phyloP scores from a whole-genome alignment of 768 basidiomycete genomes.

The Tylopilus subfusipes region DNA sequence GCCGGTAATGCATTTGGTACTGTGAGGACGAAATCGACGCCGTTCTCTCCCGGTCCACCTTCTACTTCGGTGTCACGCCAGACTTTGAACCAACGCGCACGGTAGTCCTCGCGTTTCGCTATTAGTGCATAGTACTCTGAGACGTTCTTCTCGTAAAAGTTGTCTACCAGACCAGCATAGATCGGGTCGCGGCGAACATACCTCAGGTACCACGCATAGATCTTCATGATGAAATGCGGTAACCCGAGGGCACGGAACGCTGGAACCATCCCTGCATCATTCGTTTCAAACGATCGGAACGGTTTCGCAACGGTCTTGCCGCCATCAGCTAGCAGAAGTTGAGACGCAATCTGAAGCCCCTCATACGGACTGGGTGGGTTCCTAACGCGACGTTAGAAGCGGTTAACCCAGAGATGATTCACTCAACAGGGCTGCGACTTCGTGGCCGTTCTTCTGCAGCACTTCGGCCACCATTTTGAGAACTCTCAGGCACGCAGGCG shows the following conservation, averaged over 20 bases:
- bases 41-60: constrained; percentile 32
- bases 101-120: constrained; percentile 41
- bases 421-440: constrained; percentile 51
- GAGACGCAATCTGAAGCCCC: constrained; percentile 49
- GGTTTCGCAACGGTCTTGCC: constrained; percentile 37
- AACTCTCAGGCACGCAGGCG: constrained; percentile 58
- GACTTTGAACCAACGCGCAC: constrained; percentile 37
- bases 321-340: constrained; percentile 50
- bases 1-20: constrained; percentile 64
- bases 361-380: constrained; percentile 47
- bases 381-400: constrained; percentile 9
- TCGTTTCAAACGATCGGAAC: constrained; percentile 41
- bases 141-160: constrained; percentile 46
- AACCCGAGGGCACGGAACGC: constrained; percentile 40
- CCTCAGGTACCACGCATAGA: constrained; percentile 51
- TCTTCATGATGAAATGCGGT: constrained; percentile 42
- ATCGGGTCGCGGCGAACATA: constrained; percentile 49
- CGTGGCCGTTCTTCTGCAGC: constrained; percentile 45
- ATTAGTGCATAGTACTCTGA: constrained; percentile 50
- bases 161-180: constrained; percentile 52
- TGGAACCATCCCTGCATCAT: constrained; percentile 46
- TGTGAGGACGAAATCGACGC: constrained; percentile 60
- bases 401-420: background rate
- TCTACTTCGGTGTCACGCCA: constrained; percentile 29
- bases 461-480: constrained; percentile 43